Conservation (phyloP, 1,284 basidiomycete genomes). For the Fomitopsis palustris region DNA sequence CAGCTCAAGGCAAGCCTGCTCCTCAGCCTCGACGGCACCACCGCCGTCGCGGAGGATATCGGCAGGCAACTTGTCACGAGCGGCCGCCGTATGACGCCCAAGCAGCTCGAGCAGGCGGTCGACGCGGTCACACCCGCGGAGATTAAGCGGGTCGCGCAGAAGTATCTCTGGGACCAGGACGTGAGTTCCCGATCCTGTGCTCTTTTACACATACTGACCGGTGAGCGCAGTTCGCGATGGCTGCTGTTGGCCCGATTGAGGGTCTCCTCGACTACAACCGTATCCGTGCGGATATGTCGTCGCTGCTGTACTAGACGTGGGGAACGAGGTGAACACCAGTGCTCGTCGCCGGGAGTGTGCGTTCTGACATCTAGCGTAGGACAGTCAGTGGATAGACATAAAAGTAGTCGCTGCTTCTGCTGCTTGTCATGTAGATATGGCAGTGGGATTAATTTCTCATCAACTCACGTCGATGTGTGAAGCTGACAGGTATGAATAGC, state of each 20-base stretch:
- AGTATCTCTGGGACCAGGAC: slow-evolving; percentile 97
- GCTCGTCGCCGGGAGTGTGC: background rate
- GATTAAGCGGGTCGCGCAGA: slow-evolving; percentile 92
- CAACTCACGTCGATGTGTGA: background rate
- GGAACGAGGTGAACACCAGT: slow-evolving; percentile 1
- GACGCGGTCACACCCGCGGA: slow-evolving; percentile 88
- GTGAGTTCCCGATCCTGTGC: slow-evolving; percentile 40
- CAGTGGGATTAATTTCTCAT: slow-evolving; percentile 7
- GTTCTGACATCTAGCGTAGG: background rate
- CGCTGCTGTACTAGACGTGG: slow-evolving; percentile 59
- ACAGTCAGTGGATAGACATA: slow-evolving; percentile 7
- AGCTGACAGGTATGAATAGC: too few relatives aligned
- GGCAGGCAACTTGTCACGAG: slow-evolving; percentile 95
- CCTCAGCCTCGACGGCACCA: slow-evolving; percentile 90
- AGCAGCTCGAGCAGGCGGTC: slow-evolving; percentile 92
- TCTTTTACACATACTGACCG: background rate
- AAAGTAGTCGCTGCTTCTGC: slow-evolving; percentile 10
- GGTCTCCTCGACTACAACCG: slow-evolving; percentile 87
- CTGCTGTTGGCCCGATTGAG: slow-evolving; percentile 83
- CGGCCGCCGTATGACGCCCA: slow-evolving; percentile 86
- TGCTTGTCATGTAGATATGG: slow-evolving; percentile 7
- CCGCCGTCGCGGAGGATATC: slow-evolving; percentile 97
- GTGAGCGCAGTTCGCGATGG: slow-evolving; percentile 62
- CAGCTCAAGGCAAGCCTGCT: slow-evolving; percentile 96
- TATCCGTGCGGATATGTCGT: slow-evolving; percentile 78